Evolutionary conservation across 306 rosid species (phyloP).

Genomic region (Lathyrus oleraceus): DNA sequence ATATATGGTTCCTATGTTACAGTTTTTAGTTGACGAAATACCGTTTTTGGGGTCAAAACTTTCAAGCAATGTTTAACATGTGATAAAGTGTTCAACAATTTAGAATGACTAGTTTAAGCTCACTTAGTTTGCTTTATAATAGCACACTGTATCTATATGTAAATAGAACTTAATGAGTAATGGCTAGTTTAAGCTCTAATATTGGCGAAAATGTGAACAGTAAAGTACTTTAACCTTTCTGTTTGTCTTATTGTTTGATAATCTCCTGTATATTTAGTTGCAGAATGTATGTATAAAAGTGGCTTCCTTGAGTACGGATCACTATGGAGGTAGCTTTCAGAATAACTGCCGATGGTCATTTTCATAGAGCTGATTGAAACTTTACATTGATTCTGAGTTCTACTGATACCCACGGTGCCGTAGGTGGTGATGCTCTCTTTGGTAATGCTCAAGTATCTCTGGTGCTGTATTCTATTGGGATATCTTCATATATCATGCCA

Average conservation of each 20-base stretch:
- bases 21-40: conserved; percentile 9
- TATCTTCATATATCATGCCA: conserved; percentile 47
- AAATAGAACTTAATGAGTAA: conserved; percentile 19
- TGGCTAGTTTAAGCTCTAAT: conserved; percentile 9
- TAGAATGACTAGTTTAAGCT: conserved; percentile 1
- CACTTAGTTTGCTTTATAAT: conserved; percentile 17
- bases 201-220: conserved; percentile 8
- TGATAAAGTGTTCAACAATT: conserved; percentile 17
- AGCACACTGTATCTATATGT: neutral
- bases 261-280: conserved; percentile 34
- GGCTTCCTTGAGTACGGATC: conserved; percentile 21
- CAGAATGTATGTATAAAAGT: conserved; percentile 41
- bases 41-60: conserved; percentile 17
- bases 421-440: conserved; percentile 66
- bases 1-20: neutral
- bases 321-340: conserved; percentile 39
- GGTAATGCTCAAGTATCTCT: conserved; percentile 54
- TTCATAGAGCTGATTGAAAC: conserved; percentile 34
- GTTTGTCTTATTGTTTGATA: conserved; percentile 16
- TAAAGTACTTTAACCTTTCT: conserved; percentile 7
- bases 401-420: conserved; percentile 28
- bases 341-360: neutral
- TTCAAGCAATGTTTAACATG: conserved; percentile 7
- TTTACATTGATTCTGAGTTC: conserved; percentile 42
- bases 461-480: conserved; percentile 66